Percentiles rank a stretch among this genome's conserved stretches.
phyloP scores from a whole-genome alignment of 306 rosid genomes.

The Vachellia collinsii region DNA sequence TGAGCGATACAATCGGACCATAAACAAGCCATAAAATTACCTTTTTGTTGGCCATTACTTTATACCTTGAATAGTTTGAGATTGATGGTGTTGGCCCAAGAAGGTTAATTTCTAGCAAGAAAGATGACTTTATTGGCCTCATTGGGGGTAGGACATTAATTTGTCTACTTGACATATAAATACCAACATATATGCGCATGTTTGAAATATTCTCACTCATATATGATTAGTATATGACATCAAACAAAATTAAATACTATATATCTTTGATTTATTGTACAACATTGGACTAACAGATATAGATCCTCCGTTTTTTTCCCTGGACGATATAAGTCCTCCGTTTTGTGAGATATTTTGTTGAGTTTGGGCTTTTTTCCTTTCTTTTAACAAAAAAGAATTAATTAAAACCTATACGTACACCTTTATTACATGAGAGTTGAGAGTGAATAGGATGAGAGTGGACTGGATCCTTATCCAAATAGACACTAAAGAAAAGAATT shows the following conservation, averaged over 20 bases:
- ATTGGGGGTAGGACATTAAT: not conserved
- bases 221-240: no score
- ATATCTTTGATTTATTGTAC: not conserved
- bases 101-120: not conserved
- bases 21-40: not conserved
- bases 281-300: not conserved
- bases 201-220: no score
- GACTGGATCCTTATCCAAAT: not conserved
- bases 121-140: not conserved
- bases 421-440: not conserved
- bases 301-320: not conserved
- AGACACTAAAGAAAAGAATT: not conserved
- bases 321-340: no score
- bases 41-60: no score
- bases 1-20: not conserved
- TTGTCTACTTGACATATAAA: not conserved
- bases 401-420: not conserved
- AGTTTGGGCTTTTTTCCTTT: not conserved
- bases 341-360: not conserved
- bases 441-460: not conserved
- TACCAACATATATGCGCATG: not conserved
- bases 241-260: no score
- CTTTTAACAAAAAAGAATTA: no score
- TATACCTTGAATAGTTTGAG: not conserved
- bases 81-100: not conserved